Base-by-base conservation (phyloP, 2,329 filamentous ascomycete species). In the Drechslerella dactyloides region DNA sequence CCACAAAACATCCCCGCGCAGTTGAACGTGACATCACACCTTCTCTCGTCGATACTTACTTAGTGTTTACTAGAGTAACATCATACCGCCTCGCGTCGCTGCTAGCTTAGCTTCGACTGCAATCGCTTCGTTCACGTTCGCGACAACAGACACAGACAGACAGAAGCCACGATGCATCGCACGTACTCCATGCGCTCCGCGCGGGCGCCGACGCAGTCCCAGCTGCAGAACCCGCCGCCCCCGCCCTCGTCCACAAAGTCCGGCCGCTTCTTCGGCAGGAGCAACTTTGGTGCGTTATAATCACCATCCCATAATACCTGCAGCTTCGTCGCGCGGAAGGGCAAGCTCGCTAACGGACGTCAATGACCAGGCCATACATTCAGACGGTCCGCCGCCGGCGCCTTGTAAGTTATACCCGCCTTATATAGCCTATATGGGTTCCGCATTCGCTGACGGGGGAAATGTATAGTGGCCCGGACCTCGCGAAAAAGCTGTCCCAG, bases 101-200 rank as follows among this genome's bases (percentile, higher is more conserved):
- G 44, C 3, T 23, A 19, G 27, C 40, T n/a, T 44, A 37, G 13
- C 46, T 27, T 42, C 21, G 23, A 37, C 15, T 8, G 11, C 46
- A 19, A 15, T 19, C 51, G 37, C 56, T 15, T 35, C 46, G 21
- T 35, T 30, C 51, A 10, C 11, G 7, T 19, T 17, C 53, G 23
- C 19, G 27, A 5, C 15, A 6, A 6, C 57, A 54, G 19, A 53
- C 48, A n/a, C n/a, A n/a, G n/a, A n/a, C n/a, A n/a, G n/a, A n/a
- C n/a, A n/a, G n/a, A n/a, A 51, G 58, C 60, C 48, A 78, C 74
- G 74, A 99, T 99, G 93, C 94, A 99, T 86, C 92, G 93, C 81
- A 97, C 94, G 76, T 99, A 97, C 81, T 96, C 92, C 78, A 96
- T 97, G 94, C 93, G 94, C 89, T 90, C 96, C 82, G 89, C 90